Conservation (phyloP, 228 moss, liverwort and hornwort species). For the Sphagnum fallax region DNA sequence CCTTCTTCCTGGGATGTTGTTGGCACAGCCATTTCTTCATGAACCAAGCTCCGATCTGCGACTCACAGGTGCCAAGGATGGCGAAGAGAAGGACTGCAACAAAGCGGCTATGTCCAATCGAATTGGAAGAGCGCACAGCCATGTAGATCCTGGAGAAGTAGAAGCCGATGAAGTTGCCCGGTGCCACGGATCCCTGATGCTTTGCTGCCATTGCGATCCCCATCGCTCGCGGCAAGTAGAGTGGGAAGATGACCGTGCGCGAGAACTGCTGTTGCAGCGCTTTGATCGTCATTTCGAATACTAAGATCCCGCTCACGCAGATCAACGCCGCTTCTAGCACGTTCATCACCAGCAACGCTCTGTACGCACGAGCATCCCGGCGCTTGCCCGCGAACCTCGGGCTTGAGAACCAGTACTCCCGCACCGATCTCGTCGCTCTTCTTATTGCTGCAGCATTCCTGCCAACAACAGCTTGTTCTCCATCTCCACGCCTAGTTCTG, state of each 20-base stretch:
- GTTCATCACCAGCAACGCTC: not conserved
- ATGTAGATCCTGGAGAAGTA: constrained; percentile 32
- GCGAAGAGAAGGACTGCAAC: constrained; percentile 19
- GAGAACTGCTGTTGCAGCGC: constrained; percentile 20
- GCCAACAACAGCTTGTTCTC: too few relatives aligned
- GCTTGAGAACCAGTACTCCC: not conserved
- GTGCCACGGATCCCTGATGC: constrained; percentile 13
- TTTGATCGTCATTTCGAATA: constrained; percentile 29
- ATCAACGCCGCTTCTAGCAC: not conserved
- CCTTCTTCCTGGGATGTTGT: constrained; percentile 14
- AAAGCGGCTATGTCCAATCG: not conserved
- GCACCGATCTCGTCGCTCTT: not conserved
- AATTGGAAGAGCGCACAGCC: constrained; percentile 19
- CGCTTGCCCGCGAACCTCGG: not conserved
- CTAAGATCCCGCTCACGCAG: constrained; percentile 16
- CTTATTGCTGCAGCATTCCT: too few relatives aligned
- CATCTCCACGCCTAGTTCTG: too few relatives aligned
- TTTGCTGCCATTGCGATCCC: constrained; percentile 36
- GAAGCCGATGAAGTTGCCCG: constrained; percentile 36
- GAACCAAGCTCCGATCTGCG: constrained; percentile 25
- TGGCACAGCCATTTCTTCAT: constrained; percentile 31
- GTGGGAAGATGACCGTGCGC: constrained; percentile 39
- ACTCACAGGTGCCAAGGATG: constrained; percentile 29
- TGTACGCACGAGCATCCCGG: not conserved
- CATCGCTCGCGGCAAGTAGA: constrained; percentile 49